These are phyloP conservation scores for Floccularia luteovirens DNA, from an alignment of 768 basidiomycete species.

Conservation along the genomic window DNA sequence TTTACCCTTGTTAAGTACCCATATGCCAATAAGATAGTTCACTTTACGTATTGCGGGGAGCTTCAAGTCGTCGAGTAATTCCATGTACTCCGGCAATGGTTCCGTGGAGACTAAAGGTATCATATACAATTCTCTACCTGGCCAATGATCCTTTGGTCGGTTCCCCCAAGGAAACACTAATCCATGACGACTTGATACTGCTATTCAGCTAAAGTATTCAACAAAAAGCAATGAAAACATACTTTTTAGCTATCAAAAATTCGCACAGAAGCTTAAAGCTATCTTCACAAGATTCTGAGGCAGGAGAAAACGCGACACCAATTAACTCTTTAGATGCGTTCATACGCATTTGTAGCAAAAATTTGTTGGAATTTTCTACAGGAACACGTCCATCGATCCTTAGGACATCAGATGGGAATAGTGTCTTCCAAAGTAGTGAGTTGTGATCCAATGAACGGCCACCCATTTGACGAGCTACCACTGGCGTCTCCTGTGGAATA, in stretches of 20 bases:
- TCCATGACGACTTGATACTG: constrained; percentile 62
- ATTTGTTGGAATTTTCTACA: constrained; percentile 67
- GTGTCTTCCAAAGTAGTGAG: constrained; percentile 63
- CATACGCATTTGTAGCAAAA: constrained; percentile 71
- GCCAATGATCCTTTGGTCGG: constrained; percentile 62
- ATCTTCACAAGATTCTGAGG: constrained; percentile 29
- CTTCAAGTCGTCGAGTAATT: constrained; percentile 69
- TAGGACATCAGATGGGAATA: constrained; percentile 66
- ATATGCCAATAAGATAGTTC: constrained; percentile 74
- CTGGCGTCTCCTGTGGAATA: constrained; percentile 56
- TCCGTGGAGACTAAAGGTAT: constrained; percentile 64
- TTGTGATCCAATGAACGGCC: constrained; percentile 53
- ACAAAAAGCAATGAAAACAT: constrained; percentile 5
- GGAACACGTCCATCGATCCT: constrained; percentile 83
- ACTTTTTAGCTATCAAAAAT: constrained; percentile 71
- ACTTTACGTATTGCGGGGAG: constrained; percentile 56
- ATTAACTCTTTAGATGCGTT: constrained; percentile 74
- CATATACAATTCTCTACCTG: constrained; percentile 84
- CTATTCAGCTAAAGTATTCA: constrained; percentile 4
- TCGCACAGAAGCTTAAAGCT: constrained; percentile 57
- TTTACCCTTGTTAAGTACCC: constrained; percentile 81
- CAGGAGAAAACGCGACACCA: constrained; percentile 65
- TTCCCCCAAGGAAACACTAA: constrained; percentile 83
- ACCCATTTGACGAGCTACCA: constrained; percentile 73
- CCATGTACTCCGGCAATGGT: constrained; percentile 77